Evolutionary conservation across 768 basidiomycete species (phyloP).

Genomic region (Cubamyces lactineus): DNA sequence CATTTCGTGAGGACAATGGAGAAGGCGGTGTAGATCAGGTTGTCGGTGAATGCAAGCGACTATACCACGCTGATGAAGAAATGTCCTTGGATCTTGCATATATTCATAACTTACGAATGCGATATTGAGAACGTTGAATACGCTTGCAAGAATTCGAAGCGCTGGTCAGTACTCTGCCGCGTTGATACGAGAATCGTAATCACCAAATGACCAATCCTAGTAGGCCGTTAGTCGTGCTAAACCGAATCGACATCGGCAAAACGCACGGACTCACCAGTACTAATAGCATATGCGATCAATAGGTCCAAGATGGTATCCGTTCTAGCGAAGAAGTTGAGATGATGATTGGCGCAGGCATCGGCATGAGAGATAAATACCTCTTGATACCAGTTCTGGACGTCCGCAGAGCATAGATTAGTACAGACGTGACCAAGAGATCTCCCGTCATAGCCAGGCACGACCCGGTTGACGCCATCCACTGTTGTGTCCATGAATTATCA

Average conservation of each 20-base stretch:
- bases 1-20: constrained; percentile 13
- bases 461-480: constrained; percentile 7
- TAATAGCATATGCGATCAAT: constrained; percentile 8
- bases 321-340: background rate
- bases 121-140: constrained; percentile 12
- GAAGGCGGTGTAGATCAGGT: constrained; percentile 9
- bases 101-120: constrained; percentile 1
- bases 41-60: constrained; percentile 3
- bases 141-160: background rate
- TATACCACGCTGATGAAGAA: background rate
- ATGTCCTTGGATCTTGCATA: background rate
- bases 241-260: too few species aligned
- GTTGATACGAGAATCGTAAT: background rate
- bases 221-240: background rate
- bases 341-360: background rate
- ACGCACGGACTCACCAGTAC: constrained; percentile 3
- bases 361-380: background rate
- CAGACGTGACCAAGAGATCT: constrained; percentile 7
- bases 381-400: constrained; percentile 1
- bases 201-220: constrained; percentile 12
- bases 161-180: background rate
- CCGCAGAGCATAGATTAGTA: constrained; percentile 11
- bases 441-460: constrained; percentile 1
- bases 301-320: constrained; percentile 12
- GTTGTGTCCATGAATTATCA: background rate